Percentiles rank a stretch among this genome's conserved stretches.
Evolutionary conservation across 192 early-diverging fungal genomes (phyloP).

Genomic region (Coemansia sp.): DNA sequence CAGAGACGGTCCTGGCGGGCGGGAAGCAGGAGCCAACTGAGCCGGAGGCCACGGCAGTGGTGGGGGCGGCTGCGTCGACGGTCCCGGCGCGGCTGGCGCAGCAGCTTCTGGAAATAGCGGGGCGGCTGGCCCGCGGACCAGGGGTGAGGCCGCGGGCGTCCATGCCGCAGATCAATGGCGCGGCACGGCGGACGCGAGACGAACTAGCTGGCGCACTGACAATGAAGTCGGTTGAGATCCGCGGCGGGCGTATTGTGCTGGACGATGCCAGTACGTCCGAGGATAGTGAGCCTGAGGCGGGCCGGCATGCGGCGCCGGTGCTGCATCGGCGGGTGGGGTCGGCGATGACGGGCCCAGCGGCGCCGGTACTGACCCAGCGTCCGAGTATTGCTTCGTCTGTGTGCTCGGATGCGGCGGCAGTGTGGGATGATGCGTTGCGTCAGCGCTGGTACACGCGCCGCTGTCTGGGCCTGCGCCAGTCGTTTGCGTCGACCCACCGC

Average conservation of each 20-base stretch:
- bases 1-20: constrained; percentile 12
- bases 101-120: constrained; percentile 22
- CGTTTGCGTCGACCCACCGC: constrained; percentile 34
- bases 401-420: not conserved
- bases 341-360: not conserved
- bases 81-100: constrained; percentile 19
- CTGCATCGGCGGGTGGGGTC: not conserved
- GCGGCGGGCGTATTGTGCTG: constrained; percentile 41
- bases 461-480: constrained; percentile 27
- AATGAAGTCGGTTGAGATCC: constrained; percentile 49
- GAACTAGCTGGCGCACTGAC: constrained; percentile 42
- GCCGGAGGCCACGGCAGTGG: not conserved
- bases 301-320: not conserved
- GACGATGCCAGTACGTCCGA: constrained; percentile 40
- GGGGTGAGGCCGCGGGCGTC: constrained; percentile 42
- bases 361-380: not conserved
- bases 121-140: constrained; percentile 1
- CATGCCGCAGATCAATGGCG: constrained; percentile 35
- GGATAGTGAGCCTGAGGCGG: constrained; percentile 10
- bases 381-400: constrained; percentile 11
- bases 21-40: not conserved
- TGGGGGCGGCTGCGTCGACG: not conserved
- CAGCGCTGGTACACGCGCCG: constrained; percentile 40
- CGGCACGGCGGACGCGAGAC: constrained; percentile 9
- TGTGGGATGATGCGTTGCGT: constrained; percentile 35